These are phyloP conservation scores for Rhodotorula kratochvilovae DNA, from an alignment of 768 basidiomycete genomes.

Conservation along the genomic window DNA sequence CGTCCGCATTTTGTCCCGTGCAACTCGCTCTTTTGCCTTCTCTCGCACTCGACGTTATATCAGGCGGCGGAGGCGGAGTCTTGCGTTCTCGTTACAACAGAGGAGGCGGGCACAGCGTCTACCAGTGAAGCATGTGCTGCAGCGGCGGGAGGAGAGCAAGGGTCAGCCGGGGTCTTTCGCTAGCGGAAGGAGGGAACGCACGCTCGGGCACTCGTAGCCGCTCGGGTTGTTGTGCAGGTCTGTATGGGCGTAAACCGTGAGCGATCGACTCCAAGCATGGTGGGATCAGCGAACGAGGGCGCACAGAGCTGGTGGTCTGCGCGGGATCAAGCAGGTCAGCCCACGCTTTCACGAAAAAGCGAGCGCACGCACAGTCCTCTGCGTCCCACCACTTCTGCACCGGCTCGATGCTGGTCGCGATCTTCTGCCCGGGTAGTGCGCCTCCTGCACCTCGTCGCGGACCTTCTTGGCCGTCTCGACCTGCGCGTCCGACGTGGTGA, in stretches of 20 bases:
- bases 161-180: too few species aligned
- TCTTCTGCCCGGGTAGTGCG: conserved; percentile 70
- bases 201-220: conserved; percentile 86
- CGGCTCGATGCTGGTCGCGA: conserved; percentile 69
- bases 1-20: too few species aligned
- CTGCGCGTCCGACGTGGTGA: conserved; percentile 71
- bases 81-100: not conserved
- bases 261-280: too few species aligned
- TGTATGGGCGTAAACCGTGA: not conserved
- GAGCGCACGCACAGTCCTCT: conserved; percentile 38
- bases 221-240: conserved; percentile 67
- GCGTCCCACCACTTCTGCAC: conserved; percentile 68
- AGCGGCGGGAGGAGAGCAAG: not conserved
- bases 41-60: too few species aligned
- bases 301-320: conserved; percentile 59
- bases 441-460: conserved; percentile 74
- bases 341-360: too few species aligned
- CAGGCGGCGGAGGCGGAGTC: too few species aligned
- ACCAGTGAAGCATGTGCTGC: conserved; percentile 22
- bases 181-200: not conserved
- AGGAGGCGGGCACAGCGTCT: not conserved
- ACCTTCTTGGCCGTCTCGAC: conserved; percentile 65
- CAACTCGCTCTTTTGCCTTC: too few species aligned
- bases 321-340: not conserved
- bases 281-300: too few species aligned